Conservation (phyloP, 2,329 filamentous ascomycete genomes). For the Trichoderma afroharzianum region DNA sequence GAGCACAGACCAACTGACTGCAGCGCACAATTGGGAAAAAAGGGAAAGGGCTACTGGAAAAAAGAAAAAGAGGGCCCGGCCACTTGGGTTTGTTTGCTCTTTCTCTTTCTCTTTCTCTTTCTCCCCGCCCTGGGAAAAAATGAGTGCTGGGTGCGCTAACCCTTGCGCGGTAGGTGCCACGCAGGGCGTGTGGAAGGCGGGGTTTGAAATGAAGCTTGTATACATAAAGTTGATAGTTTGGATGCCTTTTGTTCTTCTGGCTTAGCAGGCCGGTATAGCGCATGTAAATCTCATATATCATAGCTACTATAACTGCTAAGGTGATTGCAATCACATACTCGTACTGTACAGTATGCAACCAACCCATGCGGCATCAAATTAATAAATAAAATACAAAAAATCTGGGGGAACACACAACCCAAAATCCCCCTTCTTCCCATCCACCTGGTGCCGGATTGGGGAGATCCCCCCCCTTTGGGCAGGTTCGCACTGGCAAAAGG, state of each 20-base stretch:
- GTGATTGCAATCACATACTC: neutral
- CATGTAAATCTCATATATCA: neutral
- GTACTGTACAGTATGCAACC: neutral
- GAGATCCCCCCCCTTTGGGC: neutral
- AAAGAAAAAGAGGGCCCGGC: neutral
- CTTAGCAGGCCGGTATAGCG: neutral
- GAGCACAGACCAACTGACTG: neutral
- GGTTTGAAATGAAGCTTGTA: neutral
- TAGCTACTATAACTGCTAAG: neutral
- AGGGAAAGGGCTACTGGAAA: neutral
- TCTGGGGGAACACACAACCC: neutral
- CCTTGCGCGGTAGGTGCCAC: conserved; percentile 24
- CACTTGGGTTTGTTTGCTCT: neutral
- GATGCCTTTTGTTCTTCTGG: neutral
- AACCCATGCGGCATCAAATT: neutral
- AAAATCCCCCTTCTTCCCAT: neutral
- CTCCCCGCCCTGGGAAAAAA: neutral
- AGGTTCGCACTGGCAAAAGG: conserved; percentile 1
- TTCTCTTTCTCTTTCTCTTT: neutral
- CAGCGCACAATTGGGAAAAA: neutral
- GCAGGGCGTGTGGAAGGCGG: conserved; percentile 15
- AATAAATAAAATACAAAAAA: neutral
- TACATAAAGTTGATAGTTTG: neutral
- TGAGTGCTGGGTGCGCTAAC: conserved; percentile 19
- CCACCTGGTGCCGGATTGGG: neutral